Conservation (phyloP, 2,329 filamentous ascomycete genomes). For the Xylariaceae sp. region DNA sequence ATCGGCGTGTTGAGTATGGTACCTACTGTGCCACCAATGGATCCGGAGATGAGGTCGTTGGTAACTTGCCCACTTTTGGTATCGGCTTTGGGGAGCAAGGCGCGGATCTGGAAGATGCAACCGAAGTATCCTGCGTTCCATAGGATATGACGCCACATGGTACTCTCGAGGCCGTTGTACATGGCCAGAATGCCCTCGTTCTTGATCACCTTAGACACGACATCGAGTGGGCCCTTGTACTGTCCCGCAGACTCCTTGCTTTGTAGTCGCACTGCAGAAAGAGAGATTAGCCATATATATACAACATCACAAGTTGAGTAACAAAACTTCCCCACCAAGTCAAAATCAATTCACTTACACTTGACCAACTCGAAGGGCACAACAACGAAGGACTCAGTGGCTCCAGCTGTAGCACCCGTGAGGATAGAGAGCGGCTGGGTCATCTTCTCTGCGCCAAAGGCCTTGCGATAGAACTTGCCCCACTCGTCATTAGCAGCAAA, state of each 20-base stretch:
- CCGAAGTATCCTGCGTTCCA: slow-evolving; percentile 62
- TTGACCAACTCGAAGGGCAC: slow-evolving; percentile 90
- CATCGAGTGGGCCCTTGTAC: slow-evolving; percentile 79
- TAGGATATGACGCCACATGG: slow-evolving; percentile 88
- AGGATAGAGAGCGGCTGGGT: slow-evolving; percentile 88
- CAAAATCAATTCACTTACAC: slow-evolving; percentile 26
- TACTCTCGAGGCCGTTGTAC: slow-evolving; percentile 96
- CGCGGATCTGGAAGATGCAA: slow-evolving; percentile 94
- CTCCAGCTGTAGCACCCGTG: slow-evolving; percentile 90
- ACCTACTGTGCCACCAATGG: slow-evolving; percentile 80
- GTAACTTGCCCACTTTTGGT: slow-evolving; percentile 76
- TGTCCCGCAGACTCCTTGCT: slow-evolving; percentile 90
- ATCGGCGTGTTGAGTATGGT: slow-evolving; percentile 79
- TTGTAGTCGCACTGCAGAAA: slow-evolving; percentile 72
- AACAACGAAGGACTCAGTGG: slow-evolving; percentile 93
- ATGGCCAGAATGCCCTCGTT: slow-evolving; percentile 81
- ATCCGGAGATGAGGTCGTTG: slow-evolving; percentile 84
- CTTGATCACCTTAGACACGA: slow-evolving; percentile 74
- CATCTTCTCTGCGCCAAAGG: slow-evolving; percentile 83
- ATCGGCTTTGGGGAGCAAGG: slow-evolving; percentile 74
- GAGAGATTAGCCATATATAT: slow-evolving; percentile 5
- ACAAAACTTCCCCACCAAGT: not conserved
- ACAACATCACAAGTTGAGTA: not conserved
- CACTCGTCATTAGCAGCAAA: slow-evolving; percentile 99
- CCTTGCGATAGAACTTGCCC: slow-evolving; percentile 87